Evolutionary conservation across 1,284 basidiomycete genomes (phyloP).

Genomic region (Tylopilus sp.): DNA sequence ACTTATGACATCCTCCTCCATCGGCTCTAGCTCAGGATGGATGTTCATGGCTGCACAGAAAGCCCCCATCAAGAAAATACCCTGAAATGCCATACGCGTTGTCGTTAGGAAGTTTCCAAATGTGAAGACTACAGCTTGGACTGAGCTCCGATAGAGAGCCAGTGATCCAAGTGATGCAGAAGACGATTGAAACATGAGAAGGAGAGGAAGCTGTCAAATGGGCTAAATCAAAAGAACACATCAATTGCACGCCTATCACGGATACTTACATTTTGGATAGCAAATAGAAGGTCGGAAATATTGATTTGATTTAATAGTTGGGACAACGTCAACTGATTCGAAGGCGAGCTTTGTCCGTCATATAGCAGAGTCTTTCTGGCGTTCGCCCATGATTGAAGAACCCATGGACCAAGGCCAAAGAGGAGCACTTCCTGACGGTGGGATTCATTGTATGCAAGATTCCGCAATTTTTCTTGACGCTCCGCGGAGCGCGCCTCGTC

Average conservation of each 20-base stretch:
- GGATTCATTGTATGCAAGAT: slow-evolving; percentile 64
- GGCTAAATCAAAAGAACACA: slow-evolving; percentile 13
- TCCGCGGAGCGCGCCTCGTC: slow-evolving; percentile 61
- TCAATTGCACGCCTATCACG: slow-evolving; percentile 2
- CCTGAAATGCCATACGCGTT: slow-evolving; percentile 69
- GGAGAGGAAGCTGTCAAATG: slow-evolving; percentile 59
- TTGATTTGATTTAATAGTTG: slow-evolving; percentile 55
- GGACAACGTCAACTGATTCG: slow-evolving; percentile 39
- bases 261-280: slow-evolving; percentile 63
- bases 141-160: slow-evolving; percentile 71
- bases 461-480: slow-evolving; percentile 70
- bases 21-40: slow-evolving; percentile 64
- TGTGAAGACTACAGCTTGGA: slow-evolving; percentile 68
- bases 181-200: slow-evolving; percentile 69
- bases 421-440: slow-evolving; percentile 75
- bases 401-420: slow-evolving; percentile 81
- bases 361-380: slow-evolving; percentile 59
- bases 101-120: slow-evolving; percentile 60
- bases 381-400: slow-evolving; percentile 69
- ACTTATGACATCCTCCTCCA: slow-evolving; percentile 45
- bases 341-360: slow-evolving; percentile 47
- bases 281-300: slow-evolving; percentile 59
- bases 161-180: slow-evolving; percentile 73
- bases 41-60: slow-evolving; percentile 73
- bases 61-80: slow-evolving; percentile 78